Evolutionary conservation across 257 asterid genomes (phyloP), one percentile per base, ranked within the genome.

Genomic region (Capsicum baccatum): DNA sequence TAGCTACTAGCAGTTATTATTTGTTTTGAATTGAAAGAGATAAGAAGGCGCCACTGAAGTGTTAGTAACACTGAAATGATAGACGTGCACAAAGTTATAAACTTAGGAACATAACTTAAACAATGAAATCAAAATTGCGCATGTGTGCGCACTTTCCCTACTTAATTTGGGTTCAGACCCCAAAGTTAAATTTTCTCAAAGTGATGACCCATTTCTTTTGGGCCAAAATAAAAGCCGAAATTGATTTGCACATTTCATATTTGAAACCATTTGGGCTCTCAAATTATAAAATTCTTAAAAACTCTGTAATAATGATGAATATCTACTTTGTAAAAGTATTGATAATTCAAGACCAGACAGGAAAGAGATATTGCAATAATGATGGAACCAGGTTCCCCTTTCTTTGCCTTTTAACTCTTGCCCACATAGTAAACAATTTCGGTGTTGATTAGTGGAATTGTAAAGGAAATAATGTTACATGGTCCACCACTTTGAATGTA

Each of bases 21-120:
- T 44, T 78, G 50, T 42, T 54, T 78, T 54, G 33, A 26, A 26
- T 26, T 26, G 82, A 78, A 78, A 33, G 50, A 78, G 82, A 78
- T 78, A 78, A 78, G 82, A 78, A 0, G 64, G 63, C 50, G 81
- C 33, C 26, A 54, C 60, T 50, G 55, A 50, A 7, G 55, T 50
- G 9, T 8, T 26, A 26, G 33, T 26, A 26, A 26, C 33, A 26
- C 42, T 8, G 55, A 50, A 50, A 2, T 50, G 12, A 10, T 44
- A 44, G 48, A 44, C 6, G 48, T 44, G 8, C 48, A 44, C 5
- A 44, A 44, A 44, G 5, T 44, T 44, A 44, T 44, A 44, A 44
- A 44, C 48, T 3, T 44, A 44, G 48, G 48, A 44, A 6, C 48
- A 44, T 44, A 5, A 44, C 8, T 44, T 44, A 44, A 44, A 44